Evolutionary conservation across 164 flowering plant genomes (phyloP), one percentile per base, ranked within the genome.

Genomic region (Magnolia kwangsiensis): DNA sequence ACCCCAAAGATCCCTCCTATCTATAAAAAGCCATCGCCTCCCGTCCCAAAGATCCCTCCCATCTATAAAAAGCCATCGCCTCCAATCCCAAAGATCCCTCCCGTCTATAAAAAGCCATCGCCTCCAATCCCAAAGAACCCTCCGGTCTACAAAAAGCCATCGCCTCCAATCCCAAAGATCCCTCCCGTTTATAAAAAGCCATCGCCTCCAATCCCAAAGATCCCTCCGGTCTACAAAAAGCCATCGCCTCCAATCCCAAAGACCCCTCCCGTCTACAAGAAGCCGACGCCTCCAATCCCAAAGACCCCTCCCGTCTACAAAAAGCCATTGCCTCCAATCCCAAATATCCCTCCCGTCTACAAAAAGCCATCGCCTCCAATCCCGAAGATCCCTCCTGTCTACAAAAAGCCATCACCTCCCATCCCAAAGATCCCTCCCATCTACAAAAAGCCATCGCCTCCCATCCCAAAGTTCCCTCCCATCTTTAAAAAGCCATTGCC

Each of bases 231-330:
- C 29, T 65, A 65, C 7, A 37, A 67, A 31, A 67, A 67, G 0
- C 78, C 78, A 0, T 45, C 67, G 49, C 77, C 77, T 18, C 77
- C 77, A 8, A 24, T 69, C 67, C 55, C 72, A 8, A 18, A 23
- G 70, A 24, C 14, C 63, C 75, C 69, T 73, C 69, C 69, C 0
- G 1, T 55, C 18, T 65, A 19, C 0, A 16, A 64, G 8, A 64
- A 64, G 10, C 67, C 67, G 0, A 8, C n/a, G 10, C 67, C 67
- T 64, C 67, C 67, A 8, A 0, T 29, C 7, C 69, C 69, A 2
- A 67, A 67, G 69, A 1, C 29, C 10, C 71, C 71, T 67, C 71
- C 71, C 71, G 14, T 67, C 50, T 29, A 67, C 18, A 27, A 27
- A 27, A 27, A 27, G 2, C 29, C 29, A 27, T 27, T 1, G 29